Conservation (phyloP, 164 flowering plant genomes). For the Tetrastigma voinierianum region DNA sequence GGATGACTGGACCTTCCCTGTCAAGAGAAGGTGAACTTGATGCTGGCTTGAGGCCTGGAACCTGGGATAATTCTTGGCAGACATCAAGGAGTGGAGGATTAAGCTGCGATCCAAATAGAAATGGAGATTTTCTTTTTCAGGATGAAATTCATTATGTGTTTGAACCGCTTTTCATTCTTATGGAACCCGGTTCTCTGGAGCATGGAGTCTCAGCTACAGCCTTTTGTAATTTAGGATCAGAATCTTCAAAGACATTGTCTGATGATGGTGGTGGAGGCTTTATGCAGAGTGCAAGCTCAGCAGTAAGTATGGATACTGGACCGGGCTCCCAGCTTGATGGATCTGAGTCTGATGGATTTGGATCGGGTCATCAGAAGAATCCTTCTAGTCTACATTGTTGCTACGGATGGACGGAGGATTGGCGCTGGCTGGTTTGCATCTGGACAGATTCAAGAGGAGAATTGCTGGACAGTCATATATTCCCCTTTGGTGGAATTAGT, state of each 20-base stretch:
- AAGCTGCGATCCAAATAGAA: slow-evolving; percentile 54
- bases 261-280: slow-evolving; percentile 65
- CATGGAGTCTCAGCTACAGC: slow-evolving; percentile 52
- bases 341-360: slow-evolving; percentile 55
- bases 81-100: slow-evolving; percentile 62
- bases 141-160: slow-evolving; percentile 72
- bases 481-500: slow-evolving; percentile 98
- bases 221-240: slow-evolving; percentile 37
- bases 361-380: slow-evolving; percentile 44
- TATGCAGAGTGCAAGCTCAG: slow-evolving; percentile 45
- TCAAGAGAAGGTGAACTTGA: slow-evolving; percentile 84
- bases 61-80: slow-evolving; percentile 94
- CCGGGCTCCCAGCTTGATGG: slow-evolving; percentile 61
- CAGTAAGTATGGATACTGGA: slow-evolving; percentile 54
- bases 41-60: slow-evolving; percentile 54
- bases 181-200: slow-evolving; percentile 85
- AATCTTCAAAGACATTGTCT: slow-evolving; percentile 43
- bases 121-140: slow-evolving; percentile 48
- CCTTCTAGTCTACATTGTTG: slow-evolving; percentile 89
- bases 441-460: slow-evolving; percentile 99
- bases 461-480: slow-evolving; percentile 85
- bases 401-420: slow-evolving; percentile 99
- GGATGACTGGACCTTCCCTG: slow-evolving; percentile 60
- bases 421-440: slow-evolving; percentile 97
- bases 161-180: slow-evolving; percentile 94